Evolutionary conservation across 306 rosid species (phyloP), one percentile per base, ranked within the genome.

Genomic region (Quercus gilva): DNA sequence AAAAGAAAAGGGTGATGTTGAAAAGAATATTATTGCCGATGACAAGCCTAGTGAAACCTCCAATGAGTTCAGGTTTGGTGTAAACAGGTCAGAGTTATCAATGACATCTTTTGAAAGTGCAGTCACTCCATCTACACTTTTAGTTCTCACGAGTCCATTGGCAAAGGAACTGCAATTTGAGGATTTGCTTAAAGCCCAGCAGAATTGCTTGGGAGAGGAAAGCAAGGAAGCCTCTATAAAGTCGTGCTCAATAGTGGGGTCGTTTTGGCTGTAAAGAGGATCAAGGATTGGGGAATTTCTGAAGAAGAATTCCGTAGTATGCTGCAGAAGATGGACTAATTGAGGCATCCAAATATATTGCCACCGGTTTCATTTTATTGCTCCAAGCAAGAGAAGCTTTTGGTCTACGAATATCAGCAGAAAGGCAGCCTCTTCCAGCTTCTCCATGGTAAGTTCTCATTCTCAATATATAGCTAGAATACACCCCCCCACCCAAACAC

Each of bases 161-260:
- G 60, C 79, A 5, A 82, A 25, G 73, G 84, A 83, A 2, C 68
- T 89, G 65, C 81, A 74, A 73, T 89, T 90, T 63, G 92, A 92
- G 91, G 90, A 89, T 67, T 57, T 92, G 90, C 90, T 92, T 2
- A 74, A 85, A 75, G 91, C 93, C 95, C 93, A 23, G 97, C 97
- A 10, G 92, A 90, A 71, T 77, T 92, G 82, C 81, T 92, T 51
- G 88, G 80, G 74, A 89, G 87, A 85, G 96, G 92, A 55, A 89
- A 89, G 37, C 81, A 88, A 69, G 96, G 96, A 71, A 93, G 97
- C 85, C 81, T 88, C 45, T 89, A 84, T 85, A 91, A 91, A 81
- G 94, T 91, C 80, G 84, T 83, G 87, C 75, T 93, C 1, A 87
- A 81, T 3, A 85, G 77, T 69, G 88, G 89, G 69, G 82, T 81